Base-by-base conservation (phyloP, 352 stramenopile genomes). In the Phytophthora brassicae region DNA sequence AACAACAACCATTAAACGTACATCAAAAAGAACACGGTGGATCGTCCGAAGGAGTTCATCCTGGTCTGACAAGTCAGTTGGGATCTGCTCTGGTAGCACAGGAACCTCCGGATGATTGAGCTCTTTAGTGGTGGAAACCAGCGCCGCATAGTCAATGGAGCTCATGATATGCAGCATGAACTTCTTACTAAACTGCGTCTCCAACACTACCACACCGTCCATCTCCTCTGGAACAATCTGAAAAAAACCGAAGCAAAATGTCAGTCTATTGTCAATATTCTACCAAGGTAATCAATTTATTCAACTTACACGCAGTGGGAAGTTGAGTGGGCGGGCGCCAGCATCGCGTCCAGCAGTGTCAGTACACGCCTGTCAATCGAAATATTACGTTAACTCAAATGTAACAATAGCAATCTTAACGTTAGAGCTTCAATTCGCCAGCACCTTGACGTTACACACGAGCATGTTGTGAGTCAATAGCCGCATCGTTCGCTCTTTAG, bases 401-500 rank as follows among this genome's bases (percentile, higher is more conserved):
- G n/a, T 8, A 31, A 31, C 4, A 23, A 43, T 43, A 1, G n/a
- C 36, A 43, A 23, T 14, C 33, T 43, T n/a, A 16, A 23, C 16
- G 16, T 43, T n/a, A 43, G 43, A 24, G 9, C 13, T 36, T 52
- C 33, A 11, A 2, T 4, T 6, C 3, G 24, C 12, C 42, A 58
- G 26, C 28, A 89, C 76, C 75, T 91, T 91, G 73, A 94, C 77
- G 70, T 92, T 86, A 71, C 85, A 94, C 43, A 92, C 64, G 61
- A 94, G 79, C 85, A 94, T 94, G 67, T 94, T 94, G 73, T 94
- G 85, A 19, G 83, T 94, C 36, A 94, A 67, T 47, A 94, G 81
- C 33, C 85, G 79, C 85, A 94, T 94, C 16, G 56, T 44, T n/a
- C n/a, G n/a, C n/a, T n/a, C 35, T 31, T 54, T 38, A n/a, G 35